Percentiles rank a stretch among this genome's conserved stretches.
These are phyloP conservation scores for Curvularia lunata DNA, from an alignment of 2,329 filamentous ascomycete genomes.

Conservation along the genomic window DNA sequence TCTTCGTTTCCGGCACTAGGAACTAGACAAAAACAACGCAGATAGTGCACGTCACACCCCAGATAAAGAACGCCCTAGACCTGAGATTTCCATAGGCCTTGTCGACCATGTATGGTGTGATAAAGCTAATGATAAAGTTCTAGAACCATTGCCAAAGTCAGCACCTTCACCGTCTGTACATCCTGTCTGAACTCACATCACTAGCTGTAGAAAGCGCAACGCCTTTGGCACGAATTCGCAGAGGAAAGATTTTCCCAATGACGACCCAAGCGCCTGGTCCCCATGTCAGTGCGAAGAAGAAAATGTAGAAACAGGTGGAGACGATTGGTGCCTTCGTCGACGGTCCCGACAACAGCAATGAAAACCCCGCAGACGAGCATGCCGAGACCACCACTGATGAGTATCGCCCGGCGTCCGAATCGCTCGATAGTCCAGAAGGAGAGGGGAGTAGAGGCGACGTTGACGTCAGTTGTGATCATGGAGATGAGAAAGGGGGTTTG, in stretches of 20 bases:
- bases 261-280: slow-evolving; percentile 75
- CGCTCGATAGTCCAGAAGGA: slow-evolving; percentile 88
- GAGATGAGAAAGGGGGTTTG: slow-evolving; percentile 80
- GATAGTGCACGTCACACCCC: slow-evolving; percentile 59
- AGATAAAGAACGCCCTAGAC: slow-evolving; percentile 62
- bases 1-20: slow-evolving; percentile 80
- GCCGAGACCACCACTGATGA: slow-evolving; percentile 77
- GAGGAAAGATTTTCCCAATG: slow-evolving; percentile 88
- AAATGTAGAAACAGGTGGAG: slow-evolving; percentile 92
- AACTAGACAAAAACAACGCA: slow-evolving; percentile 71
- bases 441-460: slow-evolving; percentile 82
- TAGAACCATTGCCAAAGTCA: slow-evolving; percentile 63
- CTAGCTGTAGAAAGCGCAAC: slow-evolving; percentile 85
- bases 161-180: not conserved
- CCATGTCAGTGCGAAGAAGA: slow-evolving; percentile 91
- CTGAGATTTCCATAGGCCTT: slow-evolving; percentile 69
- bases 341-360: slow-evolving; percentile 70
- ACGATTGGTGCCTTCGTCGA: slow-evolving; percentile 64
- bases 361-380: slow-evolving; percentile 90
- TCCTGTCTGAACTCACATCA: slow-evolving; percentile 58
- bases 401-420: slow-evolving; percentile 78
- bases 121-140: slow-evolving; percentile 67
- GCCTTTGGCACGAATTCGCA: slow-evolving; percentile 86
- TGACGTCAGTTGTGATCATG: slow-evolving; percentile 85
- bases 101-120: slow-evolving; percentile 75